Base-by-base conservation (phyloP, 2,329 filamentous ascomycete genomes). In the Furcasterigmium sp. region DNA sequence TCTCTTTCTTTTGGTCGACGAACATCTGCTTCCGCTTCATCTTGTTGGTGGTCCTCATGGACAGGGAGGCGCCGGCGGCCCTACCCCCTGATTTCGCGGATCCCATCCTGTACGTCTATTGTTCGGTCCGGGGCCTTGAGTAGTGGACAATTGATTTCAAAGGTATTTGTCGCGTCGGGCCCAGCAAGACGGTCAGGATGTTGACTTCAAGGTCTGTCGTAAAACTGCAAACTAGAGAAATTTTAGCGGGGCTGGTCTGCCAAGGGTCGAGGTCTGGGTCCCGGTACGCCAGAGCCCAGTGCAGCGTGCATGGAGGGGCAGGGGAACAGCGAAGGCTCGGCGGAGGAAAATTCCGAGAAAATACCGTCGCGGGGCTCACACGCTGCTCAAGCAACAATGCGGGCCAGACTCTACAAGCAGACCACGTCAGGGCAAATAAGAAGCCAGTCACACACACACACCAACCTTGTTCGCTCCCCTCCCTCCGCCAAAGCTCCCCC, bases 1-100 rank as follows among this genome's bases (percentile, higher is more conserved):
- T 80, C 36, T 77, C 72, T 59, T 85, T 85, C 68, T 96, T 97
- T 58, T 85, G 78, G 53, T 87, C 82, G 47, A 95, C 73, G 58
- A 90, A 85, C 47, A 91, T 76, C 54, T 84, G 75, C 61, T 93
- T 79, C 49, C 93, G 78, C 59, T 83, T 84, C 18, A 87, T 67
- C 64, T 95, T 96, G 68, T 95, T 95, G 47, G 73, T 76, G 2
- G 82, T 64, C 54, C 69, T 74, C 35, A 72, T 60, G 42, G 70
- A 61, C 29, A 65, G 52, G 15, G 61, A 63, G 19, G 45, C 50
- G 41, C 57, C 52, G 18, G 55, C 56, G 39, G 48, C 46, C 15
- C 46, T 49, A 39, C 17, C 28, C 49, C 50, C 34, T 43, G 44
- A 44, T 43, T 49, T 39, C 11, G 39, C 41, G 44, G 46, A 49